Evolutionary conservation across 768 basidiomycete genomes (phyloP).

Genomic region (Termitomyces titanicus): DNA sequence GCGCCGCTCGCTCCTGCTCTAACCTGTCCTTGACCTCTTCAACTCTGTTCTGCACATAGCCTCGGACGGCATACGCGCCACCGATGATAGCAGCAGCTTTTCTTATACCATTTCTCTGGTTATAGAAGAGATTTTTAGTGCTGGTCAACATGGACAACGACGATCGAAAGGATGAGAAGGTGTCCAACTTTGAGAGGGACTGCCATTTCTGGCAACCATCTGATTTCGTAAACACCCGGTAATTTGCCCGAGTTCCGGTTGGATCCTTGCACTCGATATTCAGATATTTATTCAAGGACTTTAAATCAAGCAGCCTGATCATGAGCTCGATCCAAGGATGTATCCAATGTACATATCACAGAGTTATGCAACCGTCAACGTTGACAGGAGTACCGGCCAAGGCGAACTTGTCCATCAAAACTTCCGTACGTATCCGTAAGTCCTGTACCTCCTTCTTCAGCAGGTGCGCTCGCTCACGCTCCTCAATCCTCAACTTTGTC

Average conservation of each 20-base stretch:
- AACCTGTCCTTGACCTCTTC: constrained; percentile 65
- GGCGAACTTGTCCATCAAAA: constrained; percentile 34
- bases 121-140: constrained; percentile 44
- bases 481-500: constrained; percentile 45
- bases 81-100: constrained; percentile 52
- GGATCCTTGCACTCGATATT: too few species aligned
- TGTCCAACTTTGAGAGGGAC: too few species aligned
- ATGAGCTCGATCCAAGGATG: too few species aligned
- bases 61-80: constrained; percentile 57
- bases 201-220: neutral
- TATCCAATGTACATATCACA: neutral
- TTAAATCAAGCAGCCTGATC: too few species aligned
- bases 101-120: constrained; percentile 42
- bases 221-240: constrained; percentile 6
- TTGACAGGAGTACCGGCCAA: neutral
- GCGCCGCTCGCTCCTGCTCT: constrained; percentile 56
- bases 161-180: neutral
- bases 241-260: neutral
- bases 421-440: constrained; percentile 38
- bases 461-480: constrained; percentile 25
- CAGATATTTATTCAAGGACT: too few species aligned
- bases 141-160: constrained; percentile 4
- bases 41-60: constrained; percentile 58
- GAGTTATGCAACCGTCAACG: constrained; percentile 7
- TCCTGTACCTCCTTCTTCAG: constrained; percentile 48